These are phyloP conservation scores for Aspergillus transmontanensis DNA, from an alignment of 2,329 filamentous ascomycete species.

Conservation along the genomic window DNA sequence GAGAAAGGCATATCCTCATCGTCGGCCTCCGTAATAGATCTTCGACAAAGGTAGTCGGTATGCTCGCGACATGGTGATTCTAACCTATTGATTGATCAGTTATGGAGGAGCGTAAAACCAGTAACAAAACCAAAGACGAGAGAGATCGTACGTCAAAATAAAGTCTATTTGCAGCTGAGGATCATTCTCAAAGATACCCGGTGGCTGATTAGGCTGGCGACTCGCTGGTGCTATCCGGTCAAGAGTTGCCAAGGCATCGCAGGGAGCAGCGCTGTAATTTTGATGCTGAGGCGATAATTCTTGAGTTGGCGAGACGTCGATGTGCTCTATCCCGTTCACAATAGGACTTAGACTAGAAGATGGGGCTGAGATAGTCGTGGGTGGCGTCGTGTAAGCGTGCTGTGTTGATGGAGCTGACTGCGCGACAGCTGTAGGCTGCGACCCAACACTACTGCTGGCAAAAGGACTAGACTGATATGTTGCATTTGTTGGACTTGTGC, in stretches of 20 bases:
- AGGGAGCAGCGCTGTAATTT: conserved; percentile 23
- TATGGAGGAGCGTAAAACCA: neutral
- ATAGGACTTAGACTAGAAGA: conserved; percentile 34
- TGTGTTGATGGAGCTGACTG: conserved; percentile 30
- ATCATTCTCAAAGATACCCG: conserved; percentile 47
- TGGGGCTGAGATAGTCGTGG: conserved; percentile 21
- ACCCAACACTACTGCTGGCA: conserved; percentile 40
- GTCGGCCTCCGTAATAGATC: conserved; percentile 57
- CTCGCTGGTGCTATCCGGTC: conserved; percentile 25
- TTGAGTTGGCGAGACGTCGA: conserved; percentile 31
- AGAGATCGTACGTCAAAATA: conserved; percentile 46
- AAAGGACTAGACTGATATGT: conserved; percentile 44
- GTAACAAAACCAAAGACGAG: neutral
- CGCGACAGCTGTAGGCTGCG: conserved; percentile 30
- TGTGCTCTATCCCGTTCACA: conserved; percentile 28
- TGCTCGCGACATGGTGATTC: conserved; percentile 55
- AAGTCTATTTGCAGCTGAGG: conserved; percentile 53
- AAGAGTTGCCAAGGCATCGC: conserved; percentile 28
- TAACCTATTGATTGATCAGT: conserved; percentile 43
- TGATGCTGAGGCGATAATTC: conserved; percentile 28
- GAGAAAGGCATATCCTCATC: conserved; percentile 67
- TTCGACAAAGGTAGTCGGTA: conserved; percentile 88
- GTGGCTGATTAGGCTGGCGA: conserved; percentile 22
- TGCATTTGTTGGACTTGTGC: conserved; percentile 23
- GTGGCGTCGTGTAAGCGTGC: conserved; percentile 32